A percentile compares a stretch with the other conserved stretches of the same genome.
Conservation (phyloP, 2,329 filamentous ascomycete genomes). For the Plectosphaerella cucumerina region DNA sequence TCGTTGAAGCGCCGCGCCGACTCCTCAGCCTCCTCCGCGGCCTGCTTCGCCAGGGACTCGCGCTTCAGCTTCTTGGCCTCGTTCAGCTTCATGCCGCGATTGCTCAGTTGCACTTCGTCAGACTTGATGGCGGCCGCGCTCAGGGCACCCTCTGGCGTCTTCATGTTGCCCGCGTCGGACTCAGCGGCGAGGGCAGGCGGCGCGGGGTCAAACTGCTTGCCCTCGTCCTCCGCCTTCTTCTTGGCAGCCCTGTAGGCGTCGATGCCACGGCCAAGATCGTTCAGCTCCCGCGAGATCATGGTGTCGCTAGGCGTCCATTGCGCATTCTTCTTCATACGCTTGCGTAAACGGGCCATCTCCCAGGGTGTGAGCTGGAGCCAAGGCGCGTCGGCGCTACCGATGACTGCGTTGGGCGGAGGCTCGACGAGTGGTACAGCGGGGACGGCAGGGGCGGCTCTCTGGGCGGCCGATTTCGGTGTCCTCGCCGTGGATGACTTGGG, state of each 20-base stretch:
- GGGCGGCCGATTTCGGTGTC: constrained; percentile 19
- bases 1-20: constrained; percentile 49
- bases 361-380: constrained; percentile 64
- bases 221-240: constrained; percentile 61
- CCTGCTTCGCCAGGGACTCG: constrained; percentile 58
- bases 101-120: constrained; percentile 62
- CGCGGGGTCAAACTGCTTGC: constrained; percentile 52
- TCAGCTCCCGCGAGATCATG: constrained; percentile 78
- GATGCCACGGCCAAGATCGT: constrained; percentile 62
- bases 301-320: constrained; percentile 81
- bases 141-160: constrained; percentile 56
- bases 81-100: constrained; percentile 74
- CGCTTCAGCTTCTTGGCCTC: constrained; percentile 72
- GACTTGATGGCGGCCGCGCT: constrained; percentile 51
- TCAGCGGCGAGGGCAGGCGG: constrained; percentile 39
- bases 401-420: constrained; percentile 39
- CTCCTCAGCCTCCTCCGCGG: constrained; percentile 58
- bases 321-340: constrained; percentile 89
- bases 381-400: constrained; percentile 56
- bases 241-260: constrained; percentile 60
- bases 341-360: constrained; percentile 66
- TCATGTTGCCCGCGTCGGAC: constrained; percentile 44
- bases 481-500: constrained; percentile 8
- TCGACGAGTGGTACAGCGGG: constrained; percentile 16
- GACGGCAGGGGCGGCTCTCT: constrained; percentile 16